These are phyloP conservation scores for Amaranthus cruentus DNA, from an alignment of 148 eudicot species.

Conservation along the genomic window DNA sequence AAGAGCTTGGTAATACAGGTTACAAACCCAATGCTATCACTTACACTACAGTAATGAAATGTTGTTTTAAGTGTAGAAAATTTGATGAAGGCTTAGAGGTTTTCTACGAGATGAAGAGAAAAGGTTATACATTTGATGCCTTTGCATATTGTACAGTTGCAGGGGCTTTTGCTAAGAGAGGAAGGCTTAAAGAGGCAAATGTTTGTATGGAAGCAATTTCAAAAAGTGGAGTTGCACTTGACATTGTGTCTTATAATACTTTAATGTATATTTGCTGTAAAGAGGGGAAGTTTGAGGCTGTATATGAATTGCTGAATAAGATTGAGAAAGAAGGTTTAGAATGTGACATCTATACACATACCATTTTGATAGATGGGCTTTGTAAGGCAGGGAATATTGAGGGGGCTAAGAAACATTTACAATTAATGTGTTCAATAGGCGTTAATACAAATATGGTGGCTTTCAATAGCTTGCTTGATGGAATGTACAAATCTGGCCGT, in stretches of 20 bases:
- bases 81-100: slow-evolving; percentile 61
- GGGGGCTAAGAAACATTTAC: slow-evolving; percentile 52
- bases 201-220: slow-evolving; percentile 54
- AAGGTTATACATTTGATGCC: slow-evolving; percentile 80
- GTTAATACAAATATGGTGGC: slow-evolving; percentile 57
- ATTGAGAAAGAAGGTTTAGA: slow-evolving; percentile 54
- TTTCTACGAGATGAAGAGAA: slow-evolving; percentile 70
- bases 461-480: slow-evolving; percentile 58
- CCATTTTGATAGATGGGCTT: slow-evolving; percentile 76
- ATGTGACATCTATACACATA: slow-evolving; percentile 69
- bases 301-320: slow-evolving; percentile 46
- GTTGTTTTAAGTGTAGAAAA: slow-evolving; percentile 51
- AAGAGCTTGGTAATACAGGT: slow-evolving; percentile 59
- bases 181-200: slow-evolving; percentile 52
- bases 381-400: slow-evolving; percentile 71
- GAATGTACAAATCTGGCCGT: slow-evolving; percentile 57
- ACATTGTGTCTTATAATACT: slow-evolving; percentile 66
- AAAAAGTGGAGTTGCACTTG: slow-evolving; percentile 58
- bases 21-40: slow-evolving; percentile 57
- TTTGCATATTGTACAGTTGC: slow-evolving; percentile 80
- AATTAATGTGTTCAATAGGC: slow-evolving; percentile 37
- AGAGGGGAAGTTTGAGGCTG: slow-evolving; percentile 59
- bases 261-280: slow-evolving; percentile 64
- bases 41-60: slow-evolving; percentile 83
- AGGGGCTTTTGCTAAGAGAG: slow-evolving; percentile 60